These are phyloP conservation scores for Hanseniaspora meyeri DNA, from an alignment of 805 yeast genomes.

Conservation along the genomic window DNA sequence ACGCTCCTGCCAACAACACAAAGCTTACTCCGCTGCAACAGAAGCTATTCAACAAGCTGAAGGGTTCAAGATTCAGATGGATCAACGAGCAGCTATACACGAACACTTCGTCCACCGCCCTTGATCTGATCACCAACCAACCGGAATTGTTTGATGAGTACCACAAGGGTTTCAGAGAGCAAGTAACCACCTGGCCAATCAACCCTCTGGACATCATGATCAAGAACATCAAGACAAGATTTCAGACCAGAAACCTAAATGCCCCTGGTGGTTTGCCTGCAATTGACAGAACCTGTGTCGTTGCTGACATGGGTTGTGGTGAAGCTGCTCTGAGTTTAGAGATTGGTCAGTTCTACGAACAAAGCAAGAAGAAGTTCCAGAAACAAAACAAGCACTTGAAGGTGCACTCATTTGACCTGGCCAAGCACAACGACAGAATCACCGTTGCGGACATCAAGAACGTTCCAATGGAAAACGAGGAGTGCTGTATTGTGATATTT, in stretches of 20 bases:
- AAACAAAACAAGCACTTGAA: constrained; percentile 38
- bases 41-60: constrained; percentile 86
- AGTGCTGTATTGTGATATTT: constrained; percentile 80
- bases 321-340: constrained; percentile 80
- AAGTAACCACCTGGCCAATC: constrained; percentile 96
- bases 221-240: constrained; percentile 46
- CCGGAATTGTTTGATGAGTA: constrained; percentile 88
- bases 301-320: constrained; percentile 99
- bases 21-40: constrained; percentile 78
- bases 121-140: constrained; percentile 58
- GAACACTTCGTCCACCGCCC: constrained; percentile 63
- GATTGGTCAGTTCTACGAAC: constrained; percentile 38
- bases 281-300: constrained; percentile 41
- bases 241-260: constrained; percentile 51
- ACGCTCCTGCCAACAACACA: neutral
- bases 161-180: constrained; percentile 89
- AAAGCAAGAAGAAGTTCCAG: constrained; percentile 23
- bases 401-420: constrained; percentile 84
- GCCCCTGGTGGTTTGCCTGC: constrained; percentile 97
- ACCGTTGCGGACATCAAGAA: constrained; percentile 93
- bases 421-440: constrained; percentile 74
- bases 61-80: constrained; percentile 96
- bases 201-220: constrained; percentile 93
- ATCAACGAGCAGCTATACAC: constrained; percentile 96
- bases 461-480: constrained; percentile 70